phyloP scores from a whole-genome alignment of 257 asterid genomes.

The Gentiana dahurica region DNA sequence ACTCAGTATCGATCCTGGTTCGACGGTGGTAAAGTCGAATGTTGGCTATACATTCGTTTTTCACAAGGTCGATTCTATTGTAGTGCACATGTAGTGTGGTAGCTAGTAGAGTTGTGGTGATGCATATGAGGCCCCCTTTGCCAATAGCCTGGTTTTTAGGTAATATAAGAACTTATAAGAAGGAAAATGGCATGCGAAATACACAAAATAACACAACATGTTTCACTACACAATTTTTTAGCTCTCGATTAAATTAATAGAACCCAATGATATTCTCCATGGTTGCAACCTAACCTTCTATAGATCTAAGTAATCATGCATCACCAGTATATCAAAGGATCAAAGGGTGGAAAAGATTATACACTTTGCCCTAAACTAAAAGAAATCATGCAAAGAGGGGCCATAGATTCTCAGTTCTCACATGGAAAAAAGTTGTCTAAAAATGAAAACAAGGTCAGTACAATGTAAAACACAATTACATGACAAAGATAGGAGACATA shows the following conservation, averaged over 20 bases:
- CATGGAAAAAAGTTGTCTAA: conserved; percentile 22
- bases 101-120: too few relatives aligned
- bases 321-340: conserved; percentile 10
- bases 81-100: too few relatives aligned
- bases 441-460: conserved; percentile 1
- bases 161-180: conserved; percentile 8
- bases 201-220: too few relatives aligned
- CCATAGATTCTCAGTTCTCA: conserved; percentile 4
- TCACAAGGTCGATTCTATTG: too few relatives aligned
- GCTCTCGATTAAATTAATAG: too few relatives aligned
- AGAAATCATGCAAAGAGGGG: conserved; percentile 13
- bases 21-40: too few relatives aligned
- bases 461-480: conserved; percentile 1
- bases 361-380: conserved; percentile 11
- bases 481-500: conserved; percentile 33
- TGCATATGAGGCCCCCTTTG: too few relatives aligned
- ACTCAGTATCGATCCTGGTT: too few relatives aligned
- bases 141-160: conserved; percentile 8
- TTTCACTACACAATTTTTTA: too few relatives aligned
- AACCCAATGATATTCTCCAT: background rate
- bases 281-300: conserved; percentile 1
- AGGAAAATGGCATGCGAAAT: too few relatives aligned
- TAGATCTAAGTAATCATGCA: conserved; percentile 12
- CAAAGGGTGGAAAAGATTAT: conserved; percentile 22
- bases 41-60: too few relatives aligned